These are phyloP conservation scores for Macrolepiota dolichaula DNA, from an alignment of 768 basidiomycete genomes.

Conservation along the genomic window DNA sequence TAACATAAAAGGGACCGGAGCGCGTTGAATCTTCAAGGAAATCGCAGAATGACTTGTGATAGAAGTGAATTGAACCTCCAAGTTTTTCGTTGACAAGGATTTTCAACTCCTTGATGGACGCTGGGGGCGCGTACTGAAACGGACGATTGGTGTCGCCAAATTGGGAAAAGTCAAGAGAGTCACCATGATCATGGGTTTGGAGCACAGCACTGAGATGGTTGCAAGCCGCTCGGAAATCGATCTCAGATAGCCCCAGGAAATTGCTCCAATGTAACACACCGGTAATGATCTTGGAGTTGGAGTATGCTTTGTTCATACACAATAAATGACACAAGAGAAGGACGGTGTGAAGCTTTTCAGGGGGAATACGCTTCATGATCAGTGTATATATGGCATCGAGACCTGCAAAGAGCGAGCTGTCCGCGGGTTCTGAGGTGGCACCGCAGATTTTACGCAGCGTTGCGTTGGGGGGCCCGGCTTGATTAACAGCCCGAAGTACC, in stretches of 20 bases:
- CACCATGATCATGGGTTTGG: no score
- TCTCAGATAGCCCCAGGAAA: no score
- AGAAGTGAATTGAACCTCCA: background rate
- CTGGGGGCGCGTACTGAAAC: background rate
- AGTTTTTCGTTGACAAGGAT: background rate
- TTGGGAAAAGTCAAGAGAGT: no score
- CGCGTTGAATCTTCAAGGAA: background rate
- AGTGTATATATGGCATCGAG: constrained; percentile 15
- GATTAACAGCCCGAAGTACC: constrained; percentile 21
- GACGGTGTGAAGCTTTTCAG: constrained; percentile 23
- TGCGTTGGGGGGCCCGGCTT: constrained; percentile 5
- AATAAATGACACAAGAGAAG: background rate
- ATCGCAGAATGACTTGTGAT: background rate
- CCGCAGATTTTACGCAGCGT: background rate
- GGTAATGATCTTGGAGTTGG: background rate
- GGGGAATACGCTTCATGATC: constrained; percentile 6
- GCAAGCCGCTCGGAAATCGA: no score
- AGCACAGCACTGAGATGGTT: no score
- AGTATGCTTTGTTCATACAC: background rate
- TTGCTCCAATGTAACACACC: background rate
- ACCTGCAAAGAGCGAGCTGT: constrained; percentile 1
- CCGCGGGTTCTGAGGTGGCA: background rate
- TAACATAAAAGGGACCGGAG: background rate
- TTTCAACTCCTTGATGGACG: no score
- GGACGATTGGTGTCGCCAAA: background rate